These are phyloP conservation scores for Colletotrichum limetticola DNA, from an alignment of 2,329 filamentous ascomycete species.

Conservation along the genomic window DNA sequence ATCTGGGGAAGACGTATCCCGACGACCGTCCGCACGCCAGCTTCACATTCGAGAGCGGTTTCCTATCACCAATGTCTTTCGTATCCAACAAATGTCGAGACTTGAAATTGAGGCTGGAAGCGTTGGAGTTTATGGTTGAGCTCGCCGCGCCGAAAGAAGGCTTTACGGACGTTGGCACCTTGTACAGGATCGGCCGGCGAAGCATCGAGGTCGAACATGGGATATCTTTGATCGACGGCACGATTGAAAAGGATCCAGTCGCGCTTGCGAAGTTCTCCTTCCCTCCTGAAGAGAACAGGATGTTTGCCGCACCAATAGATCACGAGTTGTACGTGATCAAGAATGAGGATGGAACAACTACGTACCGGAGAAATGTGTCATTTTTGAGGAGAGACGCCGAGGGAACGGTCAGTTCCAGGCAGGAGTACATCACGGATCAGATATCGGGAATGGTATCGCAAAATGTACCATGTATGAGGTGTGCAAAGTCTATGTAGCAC, in stretches of 20 bases:
- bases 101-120: constrained; percentile 50
- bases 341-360: not conserved
- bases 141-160: constrained; percentile 39
- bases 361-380: constrained; percentile 23
- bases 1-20: constrained; percentile 1
- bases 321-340: constrained; percentile 9
- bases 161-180: constrained; percentile 4
- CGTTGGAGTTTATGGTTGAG: constrained; percentile 43
- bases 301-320: constrained; percentile 16
- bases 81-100: constrained; percentile 19
- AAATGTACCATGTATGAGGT: constrained; percentile 18
- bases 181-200: constrained; percentile 21
- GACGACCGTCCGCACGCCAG: constrained; percentile 38
- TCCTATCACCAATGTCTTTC: constrained; percentile 11
- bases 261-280: constrained; percentile 3
- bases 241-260: constrained; percentile 8
- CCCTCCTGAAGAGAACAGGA: constrained; percentile 12
- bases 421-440: constrained; percentile 21
- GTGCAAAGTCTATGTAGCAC: constrained; percentile 9
- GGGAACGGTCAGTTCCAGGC: not conserved
- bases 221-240: constrained; percentile 20
- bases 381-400: not conserved
- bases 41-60: constrained; percentile 23
- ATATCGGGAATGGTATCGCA: not conserved
- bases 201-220: constrained; percentile 30